Percentiles rank a stretch among this genome's conserved stretches.
Conservation (phyloP, 225 moss, liverwort and hornwort genomes). For the Climacium dendroides region DNA sequence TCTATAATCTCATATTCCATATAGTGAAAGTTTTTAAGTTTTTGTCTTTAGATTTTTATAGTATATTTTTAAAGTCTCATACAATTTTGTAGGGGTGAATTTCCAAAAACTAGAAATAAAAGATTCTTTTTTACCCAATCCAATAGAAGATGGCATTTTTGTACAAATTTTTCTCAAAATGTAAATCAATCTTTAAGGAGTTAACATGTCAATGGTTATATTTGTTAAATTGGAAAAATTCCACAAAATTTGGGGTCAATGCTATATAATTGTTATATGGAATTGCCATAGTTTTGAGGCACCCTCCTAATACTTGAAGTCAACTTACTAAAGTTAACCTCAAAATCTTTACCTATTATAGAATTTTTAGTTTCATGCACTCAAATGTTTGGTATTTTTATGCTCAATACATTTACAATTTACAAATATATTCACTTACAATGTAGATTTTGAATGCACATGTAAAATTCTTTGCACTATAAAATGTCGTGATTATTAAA, state of each 20-base stretch:
- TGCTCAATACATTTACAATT: neutral
- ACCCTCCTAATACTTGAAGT: neutral
- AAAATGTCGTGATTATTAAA: neutral
- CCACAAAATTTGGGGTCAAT: neutral
- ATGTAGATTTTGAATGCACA: neutral
- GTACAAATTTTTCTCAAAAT: neutral
- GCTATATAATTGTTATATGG: neutral
- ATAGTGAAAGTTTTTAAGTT: neutral
- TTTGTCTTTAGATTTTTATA: neutral
- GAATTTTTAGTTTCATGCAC: neutral
- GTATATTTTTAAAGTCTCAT: neutral
- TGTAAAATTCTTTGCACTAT: neutral
- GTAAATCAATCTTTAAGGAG: rapidly evolving
- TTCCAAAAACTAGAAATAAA: neutral
- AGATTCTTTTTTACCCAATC: neutral
- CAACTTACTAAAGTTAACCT: neutral
- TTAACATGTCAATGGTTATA: too few species aligned
- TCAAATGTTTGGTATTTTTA: neutral
- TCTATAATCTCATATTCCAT: neutral
- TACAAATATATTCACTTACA: neutral
- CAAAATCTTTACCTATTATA: neutral
- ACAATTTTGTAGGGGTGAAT: neutral
- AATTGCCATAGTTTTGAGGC: neutral
- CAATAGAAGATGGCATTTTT: neutral
- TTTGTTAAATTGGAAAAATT: neutral